Percentiles rank a stretch among this genome's conserved stretches.
Evolutionary conservation across 2,329 filamentous ascomycete genomes (phyloP).

Genomic region (Orbilia brochopaga): DNA sequence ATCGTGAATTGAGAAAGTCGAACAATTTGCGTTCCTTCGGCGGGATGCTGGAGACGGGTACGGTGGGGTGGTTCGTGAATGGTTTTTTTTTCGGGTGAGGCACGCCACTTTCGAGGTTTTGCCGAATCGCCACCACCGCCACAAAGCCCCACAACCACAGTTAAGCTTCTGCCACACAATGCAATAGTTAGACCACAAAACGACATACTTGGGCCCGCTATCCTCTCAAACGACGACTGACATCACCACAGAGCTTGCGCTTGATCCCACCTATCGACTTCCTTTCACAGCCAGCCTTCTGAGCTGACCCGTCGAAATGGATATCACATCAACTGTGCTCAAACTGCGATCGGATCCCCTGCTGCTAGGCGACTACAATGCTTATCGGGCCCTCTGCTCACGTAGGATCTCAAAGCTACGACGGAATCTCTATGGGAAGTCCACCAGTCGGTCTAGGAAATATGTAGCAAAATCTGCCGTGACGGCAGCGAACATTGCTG

Average conservation of each 20-base stretch:
- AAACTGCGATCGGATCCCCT: constrained; percentile 81
- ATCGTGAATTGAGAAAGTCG: neutral
- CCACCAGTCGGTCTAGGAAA: constrained; percentile 79
- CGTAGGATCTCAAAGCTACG: constrained; percentile 81
- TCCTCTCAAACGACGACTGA: constrained; percentile 9
- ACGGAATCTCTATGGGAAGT: constrained; percentile 82
- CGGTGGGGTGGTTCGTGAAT: constrained; percentile 4
- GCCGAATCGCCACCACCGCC: constrained; percentile 23
- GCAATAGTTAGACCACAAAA: too few relatives aligned
- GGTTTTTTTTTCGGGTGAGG: constrained; percentile 27
- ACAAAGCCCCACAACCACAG: constrained; percentile 18
- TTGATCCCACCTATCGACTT: neutral
- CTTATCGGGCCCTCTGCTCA: constrained; percentile 79
- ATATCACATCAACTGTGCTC: constrained; percentile 84
- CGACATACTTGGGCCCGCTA: constrained; percentile 1
- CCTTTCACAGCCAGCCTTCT: neutral
- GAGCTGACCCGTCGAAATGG: constrained; percentile 65
- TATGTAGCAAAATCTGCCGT: constrained; percentile 74
- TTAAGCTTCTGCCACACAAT: constrained; percentile 14
- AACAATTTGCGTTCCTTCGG: neutral
- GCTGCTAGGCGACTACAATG: constrained; percentile 84
- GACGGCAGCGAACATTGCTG: constrained; percentile 75
- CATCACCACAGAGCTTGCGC: neutral
- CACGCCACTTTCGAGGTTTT: constrained; percentile 50
- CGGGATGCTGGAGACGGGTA: neutral